Conservation (phyloP, 805 yeast species). For the Hanseniaspora vineae region DNA sequence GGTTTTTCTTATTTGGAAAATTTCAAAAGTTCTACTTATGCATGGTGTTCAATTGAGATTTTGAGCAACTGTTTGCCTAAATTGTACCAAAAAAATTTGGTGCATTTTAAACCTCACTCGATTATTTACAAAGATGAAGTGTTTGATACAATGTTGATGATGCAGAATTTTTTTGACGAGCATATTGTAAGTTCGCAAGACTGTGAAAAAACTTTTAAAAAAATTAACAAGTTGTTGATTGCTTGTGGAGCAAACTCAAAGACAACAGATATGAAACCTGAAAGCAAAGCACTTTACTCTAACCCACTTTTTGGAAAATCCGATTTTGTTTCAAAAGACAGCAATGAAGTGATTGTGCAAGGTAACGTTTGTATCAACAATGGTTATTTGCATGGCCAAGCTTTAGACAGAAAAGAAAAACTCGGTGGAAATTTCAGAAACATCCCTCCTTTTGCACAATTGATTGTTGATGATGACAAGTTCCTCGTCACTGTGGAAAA, state of each 20-base stretch:
- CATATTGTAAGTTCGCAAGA: not conserved
- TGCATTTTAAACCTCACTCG: not conserved
- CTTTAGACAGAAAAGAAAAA: no score
- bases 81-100: not conserved
- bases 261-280: no score
- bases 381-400: no score
- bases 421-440: not conserved
- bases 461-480: constrained; percentile 5
- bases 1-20: not conserved
- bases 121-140: not conserved
- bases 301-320: not conserved
- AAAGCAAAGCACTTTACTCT: no score
- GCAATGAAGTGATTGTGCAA: not conserved
- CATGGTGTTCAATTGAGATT: constrained; percentile 4
- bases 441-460: not conserved
- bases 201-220: not conserved
- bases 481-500: constrained; percentile 3
- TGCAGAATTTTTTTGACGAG: not conserved
- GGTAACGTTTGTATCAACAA: no score
- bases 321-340: not conserved
- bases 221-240: not conserved
- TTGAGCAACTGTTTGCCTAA: constrained; percentile 3
- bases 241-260: not conserved
- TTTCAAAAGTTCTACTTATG: constrained; percentile 1
- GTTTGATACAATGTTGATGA: not conserved